Base-by-base conservation (phyloP, 805 yeast species). In the Saturnispora dispora region DNA sequence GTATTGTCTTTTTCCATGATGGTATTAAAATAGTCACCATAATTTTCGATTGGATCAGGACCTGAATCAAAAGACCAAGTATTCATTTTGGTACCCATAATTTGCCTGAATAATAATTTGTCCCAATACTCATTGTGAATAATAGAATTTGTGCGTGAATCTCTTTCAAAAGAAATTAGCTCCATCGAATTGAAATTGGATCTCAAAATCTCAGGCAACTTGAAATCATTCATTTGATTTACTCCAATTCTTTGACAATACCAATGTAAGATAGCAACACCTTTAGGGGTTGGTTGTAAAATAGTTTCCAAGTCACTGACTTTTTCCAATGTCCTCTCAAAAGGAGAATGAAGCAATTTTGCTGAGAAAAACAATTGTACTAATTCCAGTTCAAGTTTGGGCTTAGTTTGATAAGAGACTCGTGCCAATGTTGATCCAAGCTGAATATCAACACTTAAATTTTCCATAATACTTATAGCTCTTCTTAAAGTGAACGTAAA, bases 201-300 rank as follows among this genome's bases (percentile, higher is more conserved):
- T 4, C 61, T 60, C 22, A 88, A 52, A 11, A 65, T 60, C 3
- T 52, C 55, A 3, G 69, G 64, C 2, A 60, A 25, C n/a, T 46
- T 46, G 46, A 81, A 63, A 42, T 36, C 33, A 22, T 46, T 47
- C 32, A 50, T 39, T 30, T 55, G 53, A 11, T 42, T 30, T 11
- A 55, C 25, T 0, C 89, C 95, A 45, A 74, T 64, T 41, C 71
- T 76, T 47, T 72, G 69, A 54, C 84, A 80, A 62, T 82, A 88
- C 17, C 72, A 69, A 47, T 78, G 79, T 2, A 90, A 65, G 0
- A 88, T 60, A 0, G 88, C 82, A 7, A 88, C 80, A 1, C 97
- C 98, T 61, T 91, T 91, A 0, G 97, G 89, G 0, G 96, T 88
- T 4, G 96, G 96, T 62, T 91, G 97, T 28, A 88, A 61, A 2